Evolutionary conservation across 2,329 filamentous ascomycete genomes (phyloP).

Genomic region (Dactylellina drechsleri): DNA sequence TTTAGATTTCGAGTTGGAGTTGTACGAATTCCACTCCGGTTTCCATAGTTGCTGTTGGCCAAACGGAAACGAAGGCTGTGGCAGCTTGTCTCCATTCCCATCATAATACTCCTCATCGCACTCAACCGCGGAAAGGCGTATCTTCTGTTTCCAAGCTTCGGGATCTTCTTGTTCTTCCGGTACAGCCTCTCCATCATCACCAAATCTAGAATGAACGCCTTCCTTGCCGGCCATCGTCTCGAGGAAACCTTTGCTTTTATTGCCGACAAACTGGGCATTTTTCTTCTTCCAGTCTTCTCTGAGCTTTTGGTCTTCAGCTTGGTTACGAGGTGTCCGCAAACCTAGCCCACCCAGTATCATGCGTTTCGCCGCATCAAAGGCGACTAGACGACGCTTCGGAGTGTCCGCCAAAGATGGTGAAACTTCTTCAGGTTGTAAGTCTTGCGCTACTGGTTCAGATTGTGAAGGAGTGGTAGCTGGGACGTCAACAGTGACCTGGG

Average conservation of each 20-base stretch:
- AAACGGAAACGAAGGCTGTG: constrained; percentile 57
- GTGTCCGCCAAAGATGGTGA: constrained; percentile 14
- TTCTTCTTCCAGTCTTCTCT: constrained; percentile 43
- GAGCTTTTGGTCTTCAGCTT: constrained; percentile 42
- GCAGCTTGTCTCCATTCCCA: constrained; percentile 44
- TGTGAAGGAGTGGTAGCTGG: constrained; percentile 16
- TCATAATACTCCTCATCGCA: constrained; percentile 56
- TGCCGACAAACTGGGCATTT: constrained; percentile 42
- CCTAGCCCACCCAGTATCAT: constrained; percentile 33
- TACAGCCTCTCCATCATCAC: constrained; percentile 50
- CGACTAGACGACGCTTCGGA: constrained; percentile 20
- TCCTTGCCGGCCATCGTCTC: constrained; percentile 44
- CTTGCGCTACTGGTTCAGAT: constrained; percentile 1
- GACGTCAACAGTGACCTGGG: constrained; percentile 20
- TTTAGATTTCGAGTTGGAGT: constrained; percentile 44
- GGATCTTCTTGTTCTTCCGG: constrained; percentile 27
- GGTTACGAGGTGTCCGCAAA: constrained; percentile 37
- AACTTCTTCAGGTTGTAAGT: background rate
- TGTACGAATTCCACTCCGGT: background rate
- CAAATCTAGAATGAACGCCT: constrained; percentile 50
- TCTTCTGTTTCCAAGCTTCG: constrained; percentile 56
- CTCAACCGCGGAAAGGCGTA: constrained; percentile 57
- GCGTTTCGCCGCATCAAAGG: constrained; percentile 38
- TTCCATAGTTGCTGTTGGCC: constrained; percentile 53
- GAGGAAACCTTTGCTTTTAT: constrained; percentile 52